Conservation (phyloP, 495 filamentous ascomycete genomes). For the Penicillium longicatenatum region DNA sequence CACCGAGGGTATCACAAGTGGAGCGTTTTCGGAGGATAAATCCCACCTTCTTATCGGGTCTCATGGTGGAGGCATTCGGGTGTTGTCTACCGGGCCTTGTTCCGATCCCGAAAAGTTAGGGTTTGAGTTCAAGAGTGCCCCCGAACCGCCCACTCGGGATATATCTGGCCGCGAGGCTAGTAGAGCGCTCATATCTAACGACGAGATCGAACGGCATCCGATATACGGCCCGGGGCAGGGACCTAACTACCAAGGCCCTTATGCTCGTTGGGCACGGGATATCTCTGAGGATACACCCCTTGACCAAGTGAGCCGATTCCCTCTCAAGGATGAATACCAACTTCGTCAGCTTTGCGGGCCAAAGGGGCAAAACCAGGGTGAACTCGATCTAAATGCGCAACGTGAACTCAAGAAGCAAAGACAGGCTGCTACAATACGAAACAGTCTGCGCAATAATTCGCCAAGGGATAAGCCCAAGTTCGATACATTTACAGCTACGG, state of each 20-base stretch:
- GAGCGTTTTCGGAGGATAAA: conserved; percentile 72
- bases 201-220: conserved; percentile 42
- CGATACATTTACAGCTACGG: neutral
- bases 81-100: conserved; percentile 54
- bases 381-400: neutral
- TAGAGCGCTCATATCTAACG: conserved; percentile 32
- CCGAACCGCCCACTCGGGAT: conserved; percentile 15
- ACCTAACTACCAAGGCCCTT: conserved; percentile 46
- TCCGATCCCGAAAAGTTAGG: conserved; percentile 15
- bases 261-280: conserved; percentile 43
- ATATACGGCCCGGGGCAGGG: conserved; percentile 50
- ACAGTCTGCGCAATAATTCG: conserved; percentile 7
- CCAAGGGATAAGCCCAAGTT: neutral
- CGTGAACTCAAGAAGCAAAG: neutral
- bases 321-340: conserved; percentile 18
- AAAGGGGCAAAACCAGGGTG: conserved; percentile 9
- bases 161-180: conserved; percentile 29
- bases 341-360: conserved; percentile 28
- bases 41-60: conserved; percentile 75
- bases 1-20: conserved; percentile 55
- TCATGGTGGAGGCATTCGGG: conserved; percentile 68
- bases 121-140: conserved; percentile 28
- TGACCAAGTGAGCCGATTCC: conserved; percentile 5
- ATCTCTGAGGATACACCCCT: neutral
- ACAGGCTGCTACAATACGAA: conserved; percentile 25